Conservation (phyloP, 2,329 filamentous ascomycete genomes). For the Tolypocladium nubicola region DNA sequence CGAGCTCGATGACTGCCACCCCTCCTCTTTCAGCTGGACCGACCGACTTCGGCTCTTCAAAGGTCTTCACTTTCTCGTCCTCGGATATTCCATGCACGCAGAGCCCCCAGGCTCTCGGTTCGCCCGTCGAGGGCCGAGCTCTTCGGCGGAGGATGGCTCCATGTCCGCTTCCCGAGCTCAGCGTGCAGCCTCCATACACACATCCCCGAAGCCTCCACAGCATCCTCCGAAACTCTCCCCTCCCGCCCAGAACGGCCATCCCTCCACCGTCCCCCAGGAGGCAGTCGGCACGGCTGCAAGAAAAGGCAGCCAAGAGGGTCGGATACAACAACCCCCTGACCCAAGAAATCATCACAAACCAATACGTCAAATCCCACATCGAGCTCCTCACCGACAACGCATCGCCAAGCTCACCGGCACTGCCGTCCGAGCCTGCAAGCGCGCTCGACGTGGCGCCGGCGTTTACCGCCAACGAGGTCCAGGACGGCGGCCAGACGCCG, state of each 20-base stretch:
- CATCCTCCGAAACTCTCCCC: slow-evolving; percentile 56
- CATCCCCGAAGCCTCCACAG: slow-evolving; percentile 49
- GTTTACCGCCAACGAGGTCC: slow-evolving; percentile 42
- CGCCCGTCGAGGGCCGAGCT: slow-evolving; percentile 8
- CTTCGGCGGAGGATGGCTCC: slow-evolving; percentile 4
- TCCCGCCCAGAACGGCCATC: slow-evolving; percentile 40
- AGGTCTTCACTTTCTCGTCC: slow-evolving; percentile 35
- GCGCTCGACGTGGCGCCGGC: slow-evolving; percentile 38
- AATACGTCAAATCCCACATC: slow-evolving; percentile 52
- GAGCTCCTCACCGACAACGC: slow-evolving; percentile 50
- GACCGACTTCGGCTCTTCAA: slow-evolving; percentile 29
- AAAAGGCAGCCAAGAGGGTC: slow-evolving; percentile 44
- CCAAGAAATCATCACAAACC: slow-evolving; percentile 53
- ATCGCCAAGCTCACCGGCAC: slow-evolving; percentile 33
- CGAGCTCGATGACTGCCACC: slow-evolving; percentile 48
- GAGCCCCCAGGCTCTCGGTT: background rate
- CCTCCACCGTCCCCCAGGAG: slow-evolving; percentile 43
- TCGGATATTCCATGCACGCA: slow-evolving; percentile 17
- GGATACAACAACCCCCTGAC: slow-evolving; percentile 53
- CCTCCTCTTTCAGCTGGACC: slow-evolving; percentile 45
- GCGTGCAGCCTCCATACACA: slow-evolving; percentile 35
- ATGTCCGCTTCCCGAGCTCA: background rate
- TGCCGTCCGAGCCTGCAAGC: slow-evolving; percentile 24
- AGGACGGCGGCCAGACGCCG: slow-evolving; percentile 51
- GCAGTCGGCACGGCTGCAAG: slow-evolving; percentile 42